Percentiles rank a stretch among this genome's conserved stretches.
phyloP scores from a whole-genome alignment of 2,329 filamentous ascomycete species.

The Orbilia brochopaga region DNA sequence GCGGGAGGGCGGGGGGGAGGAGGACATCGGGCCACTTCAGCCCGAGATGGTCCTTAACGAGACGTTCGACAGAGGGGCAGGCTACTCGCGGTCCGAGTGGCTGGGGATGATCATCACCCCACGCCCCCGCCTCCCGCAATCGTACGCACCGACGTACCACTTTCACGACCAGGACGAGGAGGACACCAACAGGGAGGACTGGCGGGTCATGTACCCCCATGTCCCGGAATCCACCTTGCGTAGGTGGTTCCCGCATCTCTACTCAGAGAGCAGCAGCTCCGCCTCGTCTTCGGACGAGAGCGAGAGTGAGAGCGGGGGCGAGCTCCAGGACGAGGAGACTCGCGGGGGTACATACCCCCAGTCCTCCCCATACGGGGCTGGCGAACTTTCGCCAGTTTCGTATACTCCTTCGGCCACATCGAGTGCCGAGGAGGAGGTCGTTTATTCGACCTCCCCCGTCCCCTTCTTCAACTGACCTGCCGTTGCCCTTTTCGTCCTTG shows the following conservation, averaged over 20 bases:
- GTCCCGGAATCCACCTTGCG: slow-evolving; percentile 13
- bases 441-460: no score
- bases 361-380: not conserved
- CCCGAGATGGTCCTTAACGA: slow-evolving; percentile 27
- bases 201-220: slow-evolving; percentile 31
- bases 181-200: slow-evolving; percentile 24
- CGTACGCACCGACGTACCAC: slow-evolving; percentile 22
- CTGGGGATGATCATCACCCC: slow-evolving; percentile 32
- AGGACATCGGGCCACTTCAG: not conserved
- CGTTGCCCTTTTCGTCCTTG: not conserved
- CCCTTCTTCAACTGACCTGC: not conserved
- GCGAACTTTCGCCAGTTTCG: no score
- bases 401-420: slow-evolving; percentile 12
- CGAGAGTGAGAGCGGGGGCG: not conserved
- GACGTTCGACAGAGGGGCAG: slow-evolving; percentile 24
- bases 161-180: slow-evolving; percentile 24
- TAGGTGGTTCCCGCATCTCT: slow-evolving; percentile 28
- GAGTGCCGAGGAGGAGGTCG: not conserved
- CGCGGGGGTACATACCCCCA: no score
- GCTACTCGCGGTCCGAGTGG: slow-evolving; percentile 29
- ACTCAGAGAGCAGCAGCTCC: not conserved
- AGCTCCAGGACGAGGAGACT: not conserved
- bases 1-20: not conserved
- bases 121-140: slow-evolving; percentile 15
- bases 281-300: not conserved